Evolutionary conservation across 306 rosid species (phyloP), one percentile per base, ranked within the genome.

Genomic region (Casuarina cunninghamiana): DNA sequence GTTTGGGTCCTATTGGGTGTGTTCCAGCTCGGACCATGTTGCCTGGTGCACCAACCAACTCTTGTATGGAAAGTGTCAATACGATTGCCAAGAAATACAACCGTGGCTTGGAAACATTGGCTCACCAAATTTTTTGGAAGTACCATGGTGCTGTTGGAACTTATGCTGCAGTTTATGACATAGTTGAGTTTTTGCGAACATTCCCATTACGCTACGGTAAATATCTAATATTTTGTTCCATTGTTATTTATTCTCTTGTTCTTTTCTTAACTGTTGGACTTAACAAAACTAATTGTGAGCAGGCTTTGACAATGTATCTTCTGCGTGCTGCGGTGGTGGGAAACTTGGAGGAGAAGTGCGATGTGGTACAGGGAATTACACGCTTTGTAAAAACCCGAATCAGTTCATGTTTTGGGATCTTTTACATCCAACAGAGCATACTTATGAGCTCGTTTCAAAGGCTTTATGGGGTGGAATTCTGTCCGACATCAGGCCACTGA

Each of bases 301-400:
- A 86, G 89, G 83, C 12, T 86, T 86, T 55, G 46, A 8, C 2
- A 76, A 83, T 9, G 85, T 83, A 5, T 16, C 58, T 1, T 38
- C 3, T 0, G 89, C 89, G 72, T 86, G 89, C 37, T 86, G 87
- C 17, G 84, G 89, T 3, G 62, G 49, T 5, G 87, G 85, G 5
- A 39, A 69, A 16, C 82, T 81, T n/a, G 72, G 87, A 43, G 86
- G 84, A 45, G n/a, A 46, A 37, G 11, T 81, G 11, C 84, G 84
- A 72, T 86, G 86, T 71, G 86, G 86, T 5, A 78, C 41, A 53
- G 70, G 73, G 17, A 84, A 85, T 1, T 81, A 71, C 73, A 54
- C 74, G 42, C 10, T 76, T 3, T 81, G 87, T 57, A 0, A 21
- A 35, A 73, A 76, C 37, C 87, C 87, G 4, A 72, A 60, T 67